Percentiles rank a stretch among this genome's conserved stretches.
Conservation (phyloP, 176 grass and related monocot species). For the Luzula sylvatica region DNA sequence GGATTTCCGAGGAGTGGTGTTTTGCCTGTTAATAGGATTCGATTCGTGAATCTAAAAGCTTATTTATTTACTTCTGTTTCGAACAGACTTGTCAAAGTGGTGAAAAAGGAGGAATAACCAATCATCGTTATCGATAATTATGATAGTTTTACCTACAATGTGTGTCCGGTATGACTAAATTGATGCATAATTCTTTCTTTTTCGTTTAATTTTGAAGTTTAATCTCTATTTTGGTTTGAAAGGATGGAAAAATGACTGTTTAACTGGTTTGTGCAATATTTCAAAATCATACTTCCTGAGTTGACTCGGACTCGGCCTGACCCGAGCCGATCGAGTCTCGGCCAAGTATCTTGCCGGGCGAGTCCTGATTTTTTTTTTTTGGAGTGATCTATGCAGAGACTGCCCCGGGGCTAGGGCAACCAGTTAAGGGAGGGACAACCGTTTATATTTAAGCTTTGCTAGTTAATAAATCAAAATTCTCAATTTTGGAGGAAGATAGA, state of each 20-base stretch:
- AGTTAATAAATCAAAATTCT: too few relatives aligned
- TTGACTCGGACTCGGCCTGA: too few relatives aligned
- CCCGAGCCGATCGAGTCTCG: too few relatives aligned
- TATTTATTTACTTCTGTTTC: not conserved
- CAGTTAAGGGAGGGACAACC: too few relatives aligned
- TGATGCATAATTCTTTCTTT: not conserved
- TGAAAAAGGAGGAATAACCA: slow-evolving; percentile 23
- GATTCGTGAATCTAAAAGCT: not conserved
- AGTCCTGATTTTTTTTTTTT: too few relatives aligned
- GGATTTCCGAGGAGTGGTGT: not conserved
- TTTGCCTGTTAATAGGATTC: not conserved
- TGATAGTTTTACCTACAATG: slow-evolving; percentile 94
- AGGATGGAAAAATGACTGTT: not conserved
- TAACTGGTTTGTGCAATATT: not conserved
- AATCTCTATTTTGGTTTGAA: not conserved
- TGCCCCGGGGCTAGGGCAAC: too few relatives aligned
- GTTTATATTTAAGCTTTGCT: too few relatives aligned
- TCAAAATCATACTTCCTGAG: not conserved
- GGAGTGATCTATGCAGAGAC: too few relatives aligned
- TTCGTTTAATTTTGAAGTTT: too few relatives aligned
- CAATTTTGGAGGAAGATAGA: too few relatives aligned
- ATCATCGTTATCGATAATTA: slow-evolving; percentile 97
- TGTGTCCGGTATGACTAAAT: slow-evolving; percentile 64
- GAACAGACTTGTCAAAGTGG: not conserved
- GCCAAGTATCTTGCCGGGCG: too few relatives aligned